Evolutionary conservation across 2,329 filamentous ascomycete genomes (phyloP).

Genomic region (Trichoderma arundinaceum): DNA sequence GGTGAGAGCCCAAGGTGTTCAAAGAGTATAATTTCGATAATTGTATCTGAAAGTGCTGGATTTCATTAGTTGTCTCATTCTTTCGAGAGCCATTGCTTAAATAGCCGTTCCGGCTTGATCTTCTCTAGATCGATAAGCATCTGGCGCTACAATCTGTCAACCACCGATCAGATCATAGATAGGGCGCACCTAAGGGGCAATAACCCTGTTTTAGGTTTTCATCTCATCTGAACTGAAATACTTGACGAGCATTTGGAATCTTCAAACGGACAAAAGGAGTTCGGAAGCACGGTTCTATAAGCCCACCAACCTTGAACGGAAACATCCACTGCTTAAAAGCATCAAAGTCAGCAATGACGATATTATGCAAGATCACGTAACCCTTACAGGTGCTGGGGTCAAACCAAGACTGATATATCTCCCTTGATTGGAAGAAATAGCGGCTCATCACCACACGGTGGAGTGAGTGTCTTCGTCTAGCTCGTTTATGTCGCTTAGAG

Average conservation of each 20-base stretch:
- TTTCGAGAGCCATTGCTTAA: neutral
- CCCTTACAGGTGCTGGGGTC: neutral
- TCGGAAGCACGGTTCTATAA: neutral
- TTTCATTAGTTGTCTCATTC: too few species aligned
- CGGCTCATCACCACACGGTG: too few species aligned
- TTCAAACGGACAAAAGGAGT: neutral
- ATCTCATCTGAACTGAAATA: too few species aligned
- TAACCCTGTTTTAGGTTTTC: too few species aligned
- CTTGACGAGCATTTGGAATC: constrained; percentile 24
- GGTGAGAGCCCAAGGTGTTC: too few species aligned
- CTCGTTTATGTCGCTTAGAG: constrained; percentile 10
- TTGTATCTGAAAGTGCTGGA: too few species aligned
- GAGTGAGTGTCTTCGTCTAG: constrained; percentile 14
- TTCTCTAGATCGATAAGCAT: neutral
- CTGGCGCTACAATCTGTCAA: neutral
- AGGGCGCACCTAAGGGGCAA: too few species aligned
- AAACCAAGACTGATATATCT: neutral
- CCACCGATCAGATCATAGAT: neutral
- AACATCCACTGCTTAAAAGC: neutral
- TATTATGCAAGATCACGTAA: neutral
- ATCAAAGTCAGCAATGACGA: neutral
- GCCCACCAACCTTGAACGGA: neutral
- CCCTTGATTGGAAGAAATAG: neutral
- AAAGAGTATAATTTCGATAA: too few species aligned
- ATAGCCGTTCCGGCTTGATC: too few species aligned